Conservation (phyloP, 2,329 filamentous ascomycete genomes). For the Colletotrichum costaricense region DNA sequence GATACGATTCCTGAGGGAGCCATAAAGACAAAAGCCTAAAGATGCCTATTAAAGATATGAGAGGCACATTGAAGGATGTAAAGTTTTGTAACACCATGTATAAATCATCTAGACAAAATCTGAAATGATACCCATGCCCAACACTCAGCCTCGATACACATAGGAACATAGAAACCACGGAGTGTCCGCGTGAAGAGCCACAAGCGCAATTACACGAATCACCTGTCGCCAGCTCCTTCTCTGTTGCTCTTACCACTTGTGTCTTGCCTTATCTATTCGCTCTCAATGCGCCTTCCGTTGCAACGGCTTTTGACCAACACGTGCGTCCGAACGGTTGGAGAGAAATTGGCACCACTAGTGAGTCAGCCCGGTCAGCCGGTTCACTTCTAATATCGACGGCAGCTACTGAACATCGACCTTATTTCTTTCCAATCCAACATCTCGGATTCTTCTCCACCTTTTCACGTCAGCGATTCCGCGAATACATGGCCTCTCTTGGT, state of each 20-base stretch:
- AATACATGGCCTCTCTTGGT: background rate
- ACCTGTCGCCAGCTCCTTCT: background rate
- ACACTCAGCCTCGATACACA: background rate
- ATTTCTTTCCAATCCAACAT: background rate
- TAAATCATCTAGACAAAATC: constrained; percentile 10
- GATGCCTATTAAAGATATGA: background rate
- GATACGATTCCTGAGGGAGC: constrained; percentile 49
- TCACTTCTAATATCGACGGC: background rate
- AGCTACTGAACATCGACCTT: background rate
- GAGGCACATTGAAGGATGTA: background rate
- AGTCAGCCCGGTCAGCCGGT: background rate
- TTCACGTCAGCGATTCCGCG: background rate
- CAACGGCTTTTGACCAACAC: background rate
- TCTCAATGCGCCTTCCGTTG: background rate
- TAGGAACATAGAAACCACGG: background rate
- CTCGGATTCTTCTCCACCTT: background rate
- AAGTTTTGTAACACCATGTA: constrained; percentile 27
- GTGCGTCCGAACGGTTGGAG: background rate
- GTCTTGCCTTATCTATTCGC: too few relatives aligned
- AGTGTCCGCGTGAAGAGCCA: too few relatives aligned
- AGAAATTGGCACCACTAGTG: background rate
- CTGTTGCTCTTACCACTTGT: too few relatives aligned
- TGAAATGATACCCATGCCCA: constrained; percentile 3
- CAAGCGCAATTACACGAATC: background rate
- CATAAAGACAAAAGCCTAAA: constrained; percentile 54